These are phyloP conservation scores for Leccinum arenicola DNA, from an alignment of 768 basidiomycete genomes.

Conservation along the genomic window DNA sequence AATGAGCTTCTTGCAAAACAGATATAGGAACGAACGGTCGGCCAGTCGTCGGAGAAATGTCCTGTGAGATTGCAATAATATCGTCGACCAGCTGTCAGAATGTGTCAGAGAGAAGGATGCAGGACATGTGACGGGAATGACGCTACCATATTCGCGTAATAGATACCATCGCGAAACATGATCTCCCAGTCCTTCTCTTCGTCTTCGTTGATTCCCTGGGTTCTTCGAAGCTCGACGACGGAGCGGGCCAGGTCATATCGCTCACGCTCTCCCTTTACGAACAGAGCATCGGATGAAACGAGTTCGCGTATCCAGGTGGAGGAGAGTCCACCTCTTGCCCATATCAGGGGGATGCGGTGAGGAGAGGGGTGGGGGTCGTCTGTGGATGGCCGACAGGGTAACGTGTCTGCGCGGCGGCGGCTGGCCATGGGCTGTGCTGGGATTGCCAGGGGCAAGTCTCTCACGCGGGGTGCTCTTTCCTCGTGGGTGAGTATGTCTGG, in stretches of 20 bases:
- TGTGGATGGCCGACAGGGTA: constrained; percentile 22
- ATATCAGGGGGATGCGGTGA: constrained; percentile 51
- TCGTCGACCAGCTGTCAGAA: constrained; percentile 70
- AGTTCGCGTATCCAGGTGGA: constrained; percentile 72
- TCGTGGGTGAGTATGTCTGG: constrained; percentile 71
- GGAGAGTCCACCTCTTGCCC: constrained; percentile 72
- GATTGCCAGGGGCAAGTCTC: constrained; percentile 16
- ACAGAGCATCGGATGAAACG: constrained; percentile 75
- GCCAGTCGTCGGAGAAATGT: constrained; percentile 70
- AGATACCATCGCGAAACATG: constrained; percentile 75
- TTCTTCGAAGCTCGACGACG: constrained; percentile 71
- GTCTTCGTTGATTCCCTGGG: constrained; percentile 46
- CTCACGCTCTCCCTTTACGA: constrained; percentile 73
- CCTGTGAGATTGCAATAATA: constrained; percentile 67
- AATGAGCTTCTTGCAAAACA: constrained; percentile 74
- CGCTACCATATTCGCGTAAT: constrained; percentile 83
- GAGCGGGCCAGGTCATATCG: constrained; percentile 76
- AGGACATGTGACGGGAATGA: not conserved
- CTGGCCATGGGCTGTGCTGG: constrained; percentile 13
- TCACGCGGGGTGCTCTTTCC: constrained; percentile 32
- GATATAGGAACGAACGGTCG: constrained; percentile 65
- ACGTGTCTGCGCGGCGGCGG: constrained; percentile 31
- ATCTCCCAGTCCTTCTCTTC: constrained; percentile 71
- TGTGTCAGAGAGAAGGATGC: constrained; percentile 5
- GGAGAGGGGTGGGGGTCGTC: constrained; percentile 16